Percentiles rank a stretch among this genome's conserved stretches.
phyloP scores from a whole-genome alignment of 176 grass and related monocot genomes.

The Themeda triandra region DNA sequence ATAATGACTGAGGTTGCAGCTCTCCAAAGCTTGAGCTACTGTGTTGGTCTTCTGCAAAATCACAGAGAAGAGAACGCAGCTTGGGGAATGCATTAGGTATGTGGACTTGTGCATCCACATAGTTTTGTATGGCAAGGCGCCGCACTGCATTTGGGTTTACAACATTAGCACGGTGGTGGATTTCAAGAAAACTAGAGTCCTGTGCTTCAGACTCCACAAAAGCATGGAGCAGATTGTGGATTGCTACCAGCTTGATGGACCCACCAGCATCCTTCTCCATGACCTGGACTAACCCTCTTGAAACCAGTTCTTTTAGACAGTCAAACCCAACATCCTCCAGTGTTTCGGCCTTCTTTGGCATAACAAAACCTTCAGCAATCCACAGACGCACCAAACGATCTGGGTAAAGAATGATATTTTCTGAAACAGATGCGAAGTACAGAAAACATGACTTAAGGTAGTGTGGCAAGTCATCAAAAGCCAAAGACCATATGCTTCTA shows the following conservation, averaged over 20 bases:
- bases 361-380: slow-evolving; percentile 44
- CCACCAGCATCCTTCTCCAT: slow-evolving; percentile 34
- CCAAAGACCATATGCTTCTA: slow-evolving; percentile 29
- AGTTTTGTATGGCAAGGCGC: slow-evolving; percentile 43
- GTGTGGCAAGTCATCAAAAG: slow-evolving; percentile 48
- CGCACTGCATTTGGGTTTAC: slow-evolving; percentile 29
- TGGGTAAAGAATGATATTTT: slow-evolving; percentile 31
- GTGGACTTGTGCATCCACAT: slow-evolving; percentile 22
- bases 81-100: slow-evolving; percentile 43
- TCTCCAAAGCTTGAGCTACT: slow-evolving; percentile 20
- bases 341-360: slow-evolving; percentile 31
- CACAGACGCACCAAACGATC: slow-evolving; percentile 38
- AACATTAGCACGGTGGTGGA: slow-evolving; percentile 34
- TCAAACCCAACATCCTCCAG: slow-evolving; percentile 31
- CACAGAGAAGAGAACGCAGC: slow-evolving; percentile 44
- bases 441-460: slow-evolving; percentile 56
- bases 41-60: slow-evolving; percentile 47
- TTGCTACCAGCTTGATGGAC: slow-evolving; percentile 30
- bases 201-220: slow-evolving; percentile 43
- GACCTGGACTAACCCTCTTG: slow-evolving; percentile 44
- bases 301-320: slow-evolving; percentile 38
- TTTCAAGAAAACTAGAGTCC: slow-evolving; percentile 43
- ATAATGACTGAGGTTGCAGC: slow-evolving; percentile 9
- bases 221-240: slow-evolving; percentile 40
- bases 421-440: slow-evolving; percentile 39